Conservation (phyloP, 2,329 filamentous ascomycete genomes). For the Lasiodiplodia hormozganensis region DNA sequence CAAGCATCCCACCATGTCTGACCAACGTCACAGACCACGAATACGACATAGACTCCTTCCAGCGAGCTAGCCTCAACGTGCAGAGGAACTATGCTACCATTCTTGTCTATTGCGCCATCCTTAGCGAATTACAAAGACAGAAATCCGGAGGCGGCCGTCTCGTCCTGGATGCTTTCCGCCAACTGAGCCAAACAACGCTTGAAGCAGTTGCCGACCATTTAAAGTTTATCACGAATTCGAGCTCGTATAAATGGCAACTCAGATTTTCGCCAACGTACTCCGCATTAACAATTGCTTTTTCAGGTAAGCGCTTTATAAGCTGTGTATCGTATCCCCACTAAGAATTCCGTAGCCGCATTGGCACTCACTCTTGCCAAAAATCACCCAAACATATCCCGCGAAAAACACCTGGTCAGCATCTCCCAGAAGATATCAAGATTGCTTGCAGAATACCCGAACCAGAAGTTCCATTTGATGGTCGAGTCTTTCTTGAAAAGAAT, state of each 20-base stretch:
- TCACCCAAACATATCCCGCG: not conserved
- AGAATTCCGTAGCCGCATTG: not conserved
- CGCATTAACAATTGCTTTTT: slow-evolving; percentile 1
- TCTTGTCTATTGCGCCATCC: not conserved
- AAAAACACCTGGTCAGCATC: not conserved
- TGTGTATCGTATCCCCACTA: not conserved
- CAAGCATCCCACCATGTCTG: not conserved
- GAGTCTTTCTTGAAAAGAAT: not conserved
- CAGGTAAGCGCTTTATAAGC: not conserved
- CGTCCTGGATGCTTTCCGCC: not conserved
- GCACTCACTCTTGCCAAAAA: slow-evolving; percentile 4
- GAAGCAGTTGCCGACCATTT: not conserved
- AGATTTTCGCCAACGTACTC: slow-evolving; percentile 9
- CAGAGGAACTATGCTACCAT: slow-evolving; percentile 2
- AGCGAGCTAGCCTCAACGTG: not conserved
- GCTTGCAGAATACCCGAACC: not conserved
- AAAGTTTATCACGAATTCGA: not conserved
- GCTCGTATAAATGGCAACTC: not conserved
- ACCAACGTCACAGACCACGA: not conserved
- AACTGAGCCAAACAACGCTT: not conserved
- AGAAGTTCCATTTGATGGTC: slow-evolving; percentile 6
- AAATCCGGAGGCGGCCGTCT: not conserved
- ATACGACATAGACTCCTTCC: not conserved
- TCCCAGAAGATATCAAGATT: not conserved
- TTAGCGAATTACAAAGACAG: not conserved